Evolutionary conservation across 768 basidiomycete genomes (phyloP).

Genomic region (Ramaria sp.): DNA sequence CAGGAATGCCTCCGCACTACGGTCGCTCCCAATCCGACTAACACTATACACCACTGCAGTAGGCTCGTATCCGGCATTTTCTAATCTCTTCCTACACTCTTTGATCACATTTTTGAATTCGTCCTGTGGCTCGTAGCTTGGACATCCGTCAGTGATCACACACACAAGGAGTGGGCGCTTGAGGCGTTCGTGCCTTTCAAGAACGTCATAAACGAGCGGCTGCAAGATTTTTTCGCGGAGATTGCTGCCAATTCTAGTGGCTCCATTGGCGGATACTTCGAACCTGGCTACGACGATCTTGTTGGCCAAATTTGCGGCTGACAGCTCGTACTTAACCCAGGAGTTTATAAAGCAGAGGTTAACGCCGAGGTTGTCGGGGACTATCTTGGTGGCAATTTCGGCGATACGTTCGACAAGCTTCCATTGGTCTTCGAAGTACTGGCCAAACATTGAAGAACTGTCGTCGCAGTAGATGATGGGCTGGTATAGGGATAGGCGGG

Average conservation of each 20-base stretch:
- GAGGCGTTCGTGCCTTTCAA: not conserved
- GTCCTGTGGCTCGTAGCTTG: no score
- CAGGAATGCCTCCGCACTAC: slow-evolving; percentile 3
- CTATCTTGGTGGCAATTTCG: slow-evolving; percentile 16
- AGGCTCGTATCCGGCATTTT: slow-evolving; percentile 7
- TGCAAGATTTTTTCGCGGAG: slow-evolving; percentile 7
- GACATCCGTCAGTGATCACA: no score
- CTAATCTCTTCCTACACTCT: not conserved
- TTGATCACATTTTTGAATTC: not conserved
- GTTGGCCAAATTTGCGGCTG: no score
- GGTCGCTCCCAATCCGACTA: slow-evolving; percentile 11
- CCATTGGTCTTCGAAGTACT: slow-evolving; percentile 13
- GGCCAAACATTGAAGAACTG: slow-evolving; percentile 18
- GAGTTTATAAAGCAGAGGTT: slow-evolving; percentile 20
- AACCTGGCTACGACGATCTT: not conserved
- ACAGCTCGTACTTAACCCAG: not conserved
- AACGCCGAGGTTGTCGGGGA: slow-evolving; percentile 17
- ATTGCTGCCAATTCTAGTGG: slow-evolving; percentile 5
- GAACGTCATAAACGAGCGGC: slow-evolving; percentile 8
- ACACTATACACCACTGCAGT: slow-evolving; percentile 8
- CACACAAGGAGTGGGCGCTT: not conserved
- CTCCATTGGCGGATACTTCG: slow-evolving; percentile 2
- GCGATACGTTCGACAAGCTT: slow-evolving; percentile 13
- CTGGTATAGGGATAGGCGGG: slow-evolving; percentile 14
- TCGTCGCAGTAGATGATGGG: slow-evolving; percentile 15